Conservation (phyloP, 2,329 filamentous ascomycete species). For the Paraphaeosphaeria sporulosa region DNA sequence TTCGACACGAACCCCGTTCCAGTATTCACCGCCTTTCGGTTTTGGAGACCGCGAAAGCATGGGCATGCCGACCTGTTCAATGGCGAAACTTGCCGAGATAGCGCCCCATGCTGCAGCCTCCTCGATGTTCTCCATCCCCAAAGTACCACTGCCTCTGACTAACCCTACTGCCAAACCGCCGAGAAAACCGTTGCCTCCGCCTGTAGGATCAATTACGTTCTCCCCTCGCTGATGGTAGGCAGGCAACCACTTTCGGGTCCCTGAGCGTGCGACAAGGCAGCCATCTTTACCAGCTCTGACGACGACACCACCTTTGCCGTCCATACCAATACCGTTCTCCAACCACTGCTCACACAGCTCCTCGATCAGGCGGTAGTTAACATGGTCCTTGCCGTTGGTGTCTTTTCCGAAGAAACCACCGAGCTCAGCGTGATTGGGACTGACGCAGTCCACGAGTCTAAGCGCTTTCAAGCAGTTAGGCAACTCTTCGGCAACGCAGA, state of each 20-base stretch:
- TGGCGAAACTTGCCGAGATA: constrained; percentile 88
- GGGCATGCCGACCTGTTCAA: constrained; percentile 92
- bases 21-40: constrained; percentile 53
- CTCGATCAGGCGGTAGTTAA: constrained; percentile 51
- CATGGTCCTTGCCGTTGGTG: constrained; percentile 41
- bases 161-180: constrained; percentile 66
- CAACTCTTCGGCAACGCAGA: constrained; percentile 74
- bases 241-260: constrained; percentile 70
- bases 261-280: constrained; percentile 61
- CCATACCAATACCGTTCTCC: constrained; percentile 43
- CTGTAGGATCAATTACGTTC: constrained; percentile 87
- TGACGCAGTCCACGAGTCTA: constrained; percentile 65
- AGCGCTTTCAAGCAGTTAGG: constrained; percentile 62
- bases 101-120: constrained; percentile 81
- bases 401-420: constrained; percentile 76
- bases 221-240: constrained; percentile 69
- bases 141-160: constrained; percentile 59
- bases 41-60: constrained; percentile 49
- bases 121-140: constrained; percentile 57
- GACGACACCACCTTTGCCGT: constrained; percentile 65
- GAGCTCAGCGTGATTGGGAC: constrained; percentile 90
- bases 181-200: constrained; percentile 91
- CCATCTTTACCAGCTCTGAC: constrained; percentile 76
- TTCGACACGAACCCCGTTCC: constrained; percentile 56
- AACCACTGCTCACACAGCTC: constrained; percentile 50